Base-by-base conservation (phyloP, 2,329 filamentous ascomycete genomes). In the Nothophaeocryptopus gaeumannii region DNA sequence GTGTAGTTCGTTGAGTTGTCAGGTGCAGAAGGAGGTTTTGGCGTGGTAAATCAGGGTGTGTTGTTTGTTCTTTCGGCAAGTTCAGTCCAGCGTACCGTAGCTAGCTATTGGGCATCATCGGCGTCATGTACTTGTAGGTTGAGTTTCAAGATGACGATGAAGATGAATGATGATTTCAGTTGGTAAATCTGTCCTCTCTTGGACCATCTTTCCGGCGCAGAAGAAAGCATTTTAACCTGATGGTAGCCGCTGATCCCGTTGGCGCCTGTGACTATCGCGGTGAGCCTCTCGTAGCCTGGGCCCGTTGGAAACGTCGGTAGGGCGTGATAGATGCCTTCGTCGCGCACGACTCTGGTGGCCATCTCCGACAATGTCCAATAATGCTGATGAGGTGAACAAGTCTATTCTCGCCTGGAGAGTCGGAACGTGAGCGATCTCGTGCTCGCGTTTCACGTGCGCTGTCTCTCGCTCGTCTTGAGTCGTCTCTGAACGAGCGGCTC, bases 231-330 rank as follows among this genome's bases (percentile, higher is more conserved):
- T 12, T 72, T 72, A 15, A 78, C 62, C 66, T 77, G 76, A 57
- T 76, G 69, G 49, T 73, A 70, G 4, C 76, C 76, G 0, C 74
- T 77, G 13, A 79, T 75, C 2, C 75, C 77, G 64, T 77, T 79
- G 33, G 75, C 73, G 4, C 77, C 76, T 1, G 73, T 76, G 15
- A 79, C 70, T 36, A 79, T 70, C 3, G 75, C 76, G 1, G 73
- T 76, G n/a, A 78, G 66, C 7, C 65, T 67, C 40, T 69, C 51
- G 0, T 65, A 60, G 4, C 65, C 50, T 11, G 70, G 63, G 12
- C 45, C 41, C 16, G 38, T 9, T 9, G 45, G 20, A 48, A 70
- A 75, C 26, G 70, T 69, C 0, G 75, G 75, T 0, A 78, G 67
- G 45, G 72, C 74, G 58, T 75, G 73, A 54, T 72, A 77, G 46